Base-by-base conservation (phyloP, 306 rosid species). In the Trifolium dubium region DNA sequence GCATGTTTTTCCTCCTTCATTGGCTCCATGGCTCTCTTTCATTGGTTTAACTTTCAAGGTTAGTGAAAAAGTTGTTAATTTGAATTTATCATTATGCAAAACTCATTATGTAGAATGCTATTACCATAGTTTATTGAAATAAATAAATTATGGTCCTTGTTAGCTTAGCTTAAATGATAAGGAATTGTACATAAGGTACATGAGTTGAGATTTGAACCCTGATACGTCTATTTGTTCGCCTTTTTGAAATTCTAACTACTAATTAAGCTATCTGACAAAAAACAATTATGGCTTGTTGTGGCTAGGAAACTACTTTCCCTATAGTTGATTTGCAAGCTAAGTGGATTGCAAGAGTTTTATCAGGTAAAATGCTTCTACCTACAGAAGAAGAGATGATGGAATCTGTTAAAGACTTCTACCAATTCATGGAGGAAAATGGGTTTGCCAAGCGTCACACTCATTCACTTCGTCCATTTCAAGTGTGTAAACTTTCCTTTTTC, bases 11-110 rank as follows among this genome's bases (percentile, higher is more conserved):
- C 86, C 86, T 73, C 86, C 86, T 63, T 46, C 80, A 29, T 13
- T 82, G 31, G 77, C 86, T 55, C 86, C 86, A 37, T 55, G 67
- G 55, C 83, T 82, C 11, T 78, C 86, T 32, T 82, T 82, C 77
- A 56, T 82, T 30, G 86, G 86, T n/a, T 62, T 82, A 62, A 37
- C 39, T 10, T 39, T 0, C 3, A 78, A 47, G 79, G 86, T 82
- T 50, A 3, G 6, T 12, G 2, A 32, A 1, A 9, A 18, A 0
- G 23, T 23, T 23, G 23, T 23, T 23, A 23, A 23, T 23, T 23
- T 23, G 23, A 23, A 23, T 23, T 0, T 23, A 0, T 23, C 1
- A 1, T 23, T 23, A 6, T 37, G 9, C 1, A 37, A 7, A 7
- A 37, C 2, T 35, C 8, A 37, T 37, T 37, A 1, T 37, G 1